Base-by-base conservation (phyloP, 139 green algal genomes). In the Microglena sp. region DNA sequence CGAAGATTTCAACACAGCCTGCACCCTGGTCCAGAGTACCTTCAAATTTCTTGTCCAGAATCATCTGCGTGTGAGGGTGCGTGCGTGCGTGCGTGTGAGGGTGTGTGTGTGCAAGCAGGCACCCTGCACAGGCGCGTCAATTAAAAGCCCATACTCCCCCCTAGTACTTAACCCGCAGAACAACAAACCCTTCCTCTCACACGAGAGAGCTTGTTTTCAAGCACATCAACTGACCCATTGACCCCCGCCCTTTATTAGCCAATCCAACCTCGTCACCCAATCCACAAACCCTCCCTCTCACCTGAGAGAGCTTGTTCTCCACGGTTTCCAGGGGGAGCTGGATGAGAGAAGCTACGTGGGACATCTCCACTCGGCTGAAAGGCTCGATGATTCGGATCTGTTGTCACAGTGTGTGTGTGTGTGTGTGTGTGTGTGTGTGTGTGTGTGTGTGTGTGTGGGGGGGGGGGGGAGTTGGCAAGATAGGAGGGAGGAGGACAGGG, bases 1-100 rank as follows among this genome's bases (percentile, higher is more conserved):
- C 28, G 26, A 62, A 62, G 32, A 64, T 18, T 67, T 98, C 86
- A 43, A 99, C 74, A 72, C 84, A 92, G 56, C 90, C 93, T 0
- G 80, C 77, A 5, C 90, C 92, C 71, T 96, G 88, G 79, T 99
- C 93, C 63, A 99, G 71, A 18, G 78, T 92, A 61, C 87, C 90
- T 15, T 63, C 74, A 59, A 99, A 86, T 76, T 95, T 96, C 69
- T 93, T 89, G 81, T 99, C 94, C 76, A 99, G 72, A 63, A 99
- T 98, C 93, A 99, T 99, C 86, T 96, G 84, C 34, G 67, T 32
- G 15, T 11, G n/a, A n/a, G n/a, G n/a, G n/a, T 54, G 55, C 30
- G 29, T 34, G 24, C 22, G 11, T 11, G 29, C 8, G 24, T 60
- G 54, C 24, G 29, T 29, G 29, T 11, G 24, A 34, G 24, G 4